Percentiles rank a stretch among this genome's conserved stretches.
phyloP scores from a whole-genome alignment of 148 eudicot genomes.

The Persicaria tinctoria region DNA sequence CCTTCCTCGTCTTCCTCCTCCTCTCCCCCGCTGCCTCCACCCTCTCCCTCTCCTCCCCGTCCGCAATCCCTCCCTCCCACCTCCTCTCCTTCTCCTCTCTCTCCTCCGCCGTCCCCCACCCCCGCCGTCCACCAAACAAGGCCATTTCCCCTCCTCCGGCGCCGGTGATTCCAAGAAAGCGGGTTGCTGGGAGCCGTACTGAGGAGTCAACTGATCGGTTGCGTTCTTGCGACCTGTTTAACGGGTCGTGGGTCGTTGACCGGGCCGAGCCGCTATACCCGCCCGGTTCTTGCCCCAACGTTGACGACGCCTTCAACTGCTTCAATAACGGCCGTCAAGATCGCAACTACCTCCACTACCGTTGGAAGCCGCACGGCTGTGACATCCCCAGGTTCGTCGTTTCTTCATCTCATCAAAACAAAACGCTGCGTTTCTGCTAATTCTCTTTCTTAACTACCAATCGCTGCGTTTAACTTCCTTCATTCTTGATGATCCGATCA shows the following conservation, averaged over 20 bases:
- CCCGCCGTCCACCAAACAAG: background rate
- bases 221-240: constrained; percentile 55
- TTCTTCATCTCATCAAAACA: background rate
- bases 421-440: background rate
- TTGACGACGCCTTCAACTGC: constrained; percentile 60
- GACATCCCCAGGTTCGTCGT: background rate
- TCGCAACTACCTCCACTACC: constrained; percentile 33
- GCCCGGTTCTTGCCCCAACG: constrained; percentile 58
- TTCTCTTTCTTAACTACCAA: background rate
- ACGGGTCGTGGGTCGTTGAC: constrained; percentile 54
- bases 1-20: background rate
- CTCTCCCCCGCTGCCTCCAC: background rate
- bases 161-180: too few relatives aligned
- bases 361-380: constrained; percentile 18
- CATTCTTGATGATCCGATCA: background rate
- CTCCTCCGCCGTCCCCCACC: background rate
- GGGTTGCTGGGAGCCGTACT: too few relatives aligned
- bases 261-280: constrained; percentile 33
- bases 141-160: background rate
- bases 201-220: background rate
- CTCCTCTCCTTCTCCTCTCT: too few relatives aligned
- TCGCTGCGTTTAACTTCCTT: background rate
- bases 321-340: constrained; percentile 54
- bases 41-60: background rate
- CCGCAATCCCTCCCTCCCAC: too few relatives aligned